Conservation (phyloP, 805 yeast genomes). For the Candida hispaniensis region DNA sequence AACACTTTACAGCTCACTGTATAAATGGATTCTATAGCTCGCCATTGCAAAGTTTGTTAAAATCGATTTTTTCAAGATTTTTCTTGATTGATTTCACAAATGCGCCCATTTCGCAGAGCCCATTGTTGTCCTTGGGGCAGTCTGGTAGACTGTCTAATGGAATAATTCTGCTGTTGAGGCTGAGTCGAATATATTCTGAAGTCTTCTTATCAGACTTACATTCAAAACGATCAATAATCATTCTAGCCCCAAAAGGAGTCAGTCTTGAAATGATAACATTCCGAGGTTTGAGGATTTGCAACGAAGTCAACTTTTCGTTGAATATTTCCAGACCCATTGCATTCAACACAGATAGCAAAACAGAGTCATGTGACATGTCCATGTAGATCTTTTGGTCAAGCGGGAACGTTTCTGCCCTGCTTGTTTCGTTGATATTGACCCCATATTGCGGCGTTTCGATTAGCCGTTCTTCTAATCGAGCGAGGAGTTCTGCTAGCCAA, state of each 20-base stretch:
- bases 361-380: slow-evolving; percentile 68
- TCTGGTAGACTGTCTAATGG: slow-evolving; percentile 29
- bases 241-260: slow-evolving; percentile 35
- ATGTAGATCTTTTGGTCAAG: slow-evolving; percentile 45
- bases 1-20: no score
- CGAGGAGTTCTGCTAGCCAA: slow-evolving; percentile 35
- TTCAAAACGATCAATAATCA: slow-evolving; percentile 32
- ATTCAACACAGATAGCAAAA: slow-evolving; percentile 47
- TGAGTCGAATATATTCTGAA: slow-evolving; percentile 25
- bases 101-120: slow-evolving; percentile 27
- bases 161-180: slow-evolving; percentile 31
- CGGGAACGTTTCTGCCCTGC: slow-evolving; percentile 29
- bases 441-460: slow-evolving; percentile 41
- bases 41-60: slow-evolving; percentile 5
- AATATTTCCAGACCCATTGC: slow-evolving; percentile 46
- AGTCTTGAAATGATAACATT: slow-evolving; percentile 32
- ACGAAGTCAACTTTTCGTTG: slow-evolving; percentile 37
- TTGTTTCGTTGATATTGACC: slow-evolving; percentile 36
- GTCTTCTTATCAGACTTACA: slow-evolving; percentile 25
- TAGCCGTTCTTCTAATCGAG: slow-evolving; percentile 39
- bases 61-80: not conserved
- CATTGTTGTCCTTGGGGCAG: slow-evolving; percentile 27
- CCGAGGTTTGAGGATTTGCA: slow-evolving; percentile 34
- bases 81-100: slow-evolving; percentile 9
- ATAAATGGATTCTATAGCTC: slow-evolving; percentile 1